These are phyloP conservation scores for Capronia americana DNA, from an alignment of 2,329 filamentous ascomycete species.

Conservation along the genomic window DNA sequence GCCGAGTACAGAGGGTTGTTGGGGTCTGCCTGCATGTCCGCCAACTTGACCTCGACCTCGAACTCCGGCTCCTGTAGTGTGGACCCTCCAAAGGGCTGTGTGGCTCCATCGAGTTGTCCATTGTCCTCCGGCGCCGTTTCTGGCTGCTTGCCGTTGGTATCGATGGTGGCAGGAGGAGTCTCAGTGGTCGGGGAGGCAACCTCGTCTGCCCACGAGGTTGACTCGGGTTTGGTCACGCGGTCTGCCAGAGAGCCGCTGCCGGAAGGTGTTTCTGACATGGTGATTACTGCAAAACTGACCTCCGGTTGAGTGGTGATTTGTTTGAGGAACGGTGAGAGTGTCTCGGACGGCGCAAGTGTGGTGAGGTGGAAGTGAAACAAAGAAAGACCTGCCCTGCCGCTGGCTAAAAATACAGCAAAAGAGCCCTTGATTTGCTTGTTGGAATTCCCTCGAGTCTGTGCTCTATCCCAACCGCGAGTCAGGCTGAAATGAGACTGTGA, in stretches of 20 bases:
- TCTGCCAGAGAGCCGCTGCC: constrained; percentile 54
- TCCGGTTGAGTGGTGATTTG: neutral
- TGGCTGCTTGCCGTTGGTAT: constrained; percentile 14
- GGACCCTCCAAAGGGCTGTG: constrained; percentile 53
- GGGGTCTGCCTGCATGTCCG: constrained; percentile 83
- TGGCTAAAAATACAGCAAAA: constrained; percentile 17
- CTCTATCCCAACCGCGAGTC: neutral
- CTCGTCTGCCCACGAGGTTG: constrained; percentile 52
- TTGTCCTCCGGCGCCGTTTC: constrained; percentile 15
- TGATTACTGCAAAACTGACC: constrained; percentile 23
- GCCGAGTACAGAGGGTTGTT: constrained; percentile 87
- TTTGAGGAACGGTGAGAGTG: neutral
- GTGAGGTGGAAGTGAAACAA: constrained; percentile 19
- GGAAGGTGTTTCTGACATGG: constrained; percentile 48
- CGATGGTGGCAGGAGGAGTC: constrained; percentile 31
- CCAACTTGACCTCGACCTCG: constrained; percentile 91
- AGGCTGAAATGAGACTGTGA: constrained; percentile 1
- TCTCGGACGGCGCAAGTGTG: constrained; percentile 1
- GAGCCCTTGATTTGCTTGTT: neutral
- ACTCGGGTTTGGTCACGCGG: constrained; percentile 54
- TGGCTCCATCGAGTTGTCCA: constrained; percentile 51
- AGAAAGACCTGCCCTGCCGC: constrained; percentile 8
- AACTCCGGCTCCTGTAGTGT: constrained; percentile 73
- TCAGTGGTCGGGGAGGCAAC: constrained; percentile 42
- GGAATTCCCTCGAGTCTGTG: neutral